A percentile compares a stretch with the other conserved stretches of the same genome.
Evolutionary conservation across 176 grass and related monocot species (phyloP).

Genomic region (Themeda triandra): DNA sequence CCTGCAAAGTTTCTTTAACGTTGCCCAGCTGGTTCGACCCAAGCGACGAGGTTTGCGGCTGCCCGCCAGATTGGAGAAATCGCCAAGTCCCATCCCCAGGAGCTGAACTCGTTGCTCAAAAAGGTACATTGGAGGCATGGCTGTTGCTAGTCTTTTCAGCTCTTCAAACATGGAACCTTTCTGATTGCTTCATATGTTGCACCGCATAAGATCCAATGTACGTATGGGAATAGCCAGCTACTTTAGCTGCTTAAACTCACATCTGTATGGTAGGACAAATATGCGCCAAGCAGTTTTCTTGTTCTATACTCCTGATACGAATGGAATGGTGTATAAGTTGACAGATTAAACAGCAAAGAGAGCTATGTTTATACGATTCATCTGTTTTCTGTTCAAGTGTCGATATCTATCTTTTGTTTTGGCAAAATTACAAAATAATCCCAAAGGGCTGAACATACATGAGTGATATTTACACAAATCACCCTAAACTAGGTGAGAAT

Average conservation of each 20-base stretch:
- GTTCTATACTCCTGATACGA: not conserved
- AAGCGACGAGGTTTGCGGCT: constrained; percentile 81
- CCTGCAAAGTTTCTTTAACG: constrained; percentile 53
- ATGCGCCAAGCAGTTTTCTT: not conserved
- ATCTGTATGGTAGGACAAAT: not conserved
- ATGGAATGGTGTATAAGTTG: not conserved
- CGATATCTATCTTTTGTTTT: not conserved
- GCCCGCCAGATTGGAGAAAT: constrained; percentile 95
- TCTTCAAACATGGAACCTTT: not conserved
- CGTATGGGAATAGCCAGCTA: not conserved
- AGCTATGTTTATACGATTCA: not conserved
- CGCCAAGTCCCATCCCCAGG: constrained; percentile 86
- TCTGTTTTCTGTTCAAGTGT: not conserved
- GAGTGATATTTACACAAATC: not conserved
- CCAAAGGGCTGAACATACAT: not conserved
- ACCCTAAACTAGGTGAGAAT: not conserved
- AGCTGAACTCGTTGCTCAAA: constrained; percentile 73
- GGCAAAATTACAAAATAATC: not conserved
- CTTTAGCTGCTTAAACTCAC: constrained; percentile 5
- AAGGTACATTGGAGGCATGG: constrained; percentile 49
- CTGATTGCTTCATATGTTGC: not conserved
- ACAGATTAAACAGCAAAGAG: not conserved
- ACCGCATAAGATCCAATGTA: not conserved
- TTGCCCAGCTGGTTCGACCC: constrained; percentile 82
- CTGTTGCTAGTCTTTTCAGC: not conserved